These are phyloP conservation scores for Penicillium chermesinum DNA, from an alignment of 495 filamentous ascomycete species.

Conservation along the genomic window DNA sequence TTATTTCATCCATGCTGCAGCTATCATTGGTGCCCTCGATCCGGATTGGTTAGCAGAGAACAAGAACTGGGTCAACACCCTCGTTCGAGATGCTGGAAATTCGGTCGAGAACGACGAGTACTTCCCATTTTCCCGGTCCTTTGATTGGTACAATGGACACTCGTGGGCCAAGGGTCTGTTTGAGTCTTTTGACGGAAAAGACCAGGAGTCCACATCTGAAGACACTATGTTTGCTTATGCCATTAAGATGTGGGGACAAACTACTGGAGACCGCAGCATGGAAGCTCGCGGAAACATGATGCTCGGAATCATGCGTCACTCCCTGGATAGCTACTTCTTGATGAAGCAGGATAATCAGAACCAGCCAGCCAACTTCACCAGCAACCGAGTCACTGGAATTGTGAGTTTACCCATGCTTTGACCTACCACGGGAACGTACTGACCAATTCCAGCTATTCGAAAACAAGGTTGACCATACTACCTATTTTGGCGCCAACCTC, in stretches of 20 bases:
- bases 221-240: slow-evolving; percentile 86
- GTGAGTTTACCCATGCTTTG: slow-evolving; percentile 27
- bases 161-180: slow-evolving; percentile 96
- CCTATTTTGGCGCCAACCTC: slow-evolving; percentile 77
- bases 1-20: slow-evolving; percentile 87
- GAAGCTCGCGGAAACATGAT: slow-evolving; percentile 84
- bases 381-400: slow-evolving; percentile 87
- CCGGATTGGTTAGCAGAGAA: slow-evolving; percentile 68
- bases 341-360: slow-evolving; percentile 64
- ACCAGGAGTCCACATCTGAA: slow-evolving; percentile 88
- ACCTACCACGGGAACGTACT: slow-evolving; percentile 5
- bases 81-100: slow-evolving; percentile 76
- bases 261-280: slow-evolving; percentile 69
- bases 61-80: slow-evolving; percentile 72
- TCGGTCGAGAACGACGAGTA: slow-evolving; percentile 61
- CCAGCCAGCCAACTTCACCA: slow-evolving; percentile 70
- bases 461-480: slow-evolving; percentile 93
- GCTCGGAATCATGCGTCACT: slow-evolving; percentile 66
- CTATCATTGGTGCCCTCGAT: slow-evolving; percentile 79
- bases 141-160: slow-evolving; percentile 95
- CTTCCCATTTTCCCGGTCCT: slow-evolving; percentile 81
- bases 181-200: slow-evolving; percentile 84
- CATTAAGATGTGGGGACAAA: slow-evolving; percentile 88
- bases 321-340: slow-evolving; percentile 76
- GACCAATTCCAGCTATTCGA: slow-evolving; percentile 65